These are phyloP conservation scores for Mariannaea elegans DNA, from an alignment of 2,329 filamentous ascomycete genomes.

Conservation along the genomic window DNA sequence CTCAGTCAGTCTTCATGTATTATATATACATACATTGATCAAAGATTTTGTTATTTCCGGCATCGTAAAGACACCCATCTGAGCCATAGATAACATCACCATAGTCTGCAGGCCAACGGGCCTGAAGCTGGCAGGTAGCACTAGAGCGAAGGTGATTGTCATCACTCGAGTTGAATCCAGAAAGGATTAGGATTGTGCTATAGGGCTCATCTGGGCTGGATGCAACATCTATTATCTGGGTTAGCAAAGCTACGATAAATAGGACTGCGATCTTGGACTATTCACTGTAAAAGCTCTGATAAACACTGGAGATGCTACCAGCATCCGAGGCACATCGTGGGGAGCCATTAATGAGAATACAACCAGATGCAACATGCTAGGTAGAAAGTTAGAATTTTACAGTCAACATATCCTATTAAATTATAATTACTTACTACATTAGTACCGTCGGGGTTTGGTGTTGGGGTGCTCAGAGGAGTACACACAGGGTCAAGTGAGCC, in stretches of 20 bases:
- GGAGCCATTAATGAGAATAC: conserved; percentile 15
- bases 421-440: conserved; percentile 16
- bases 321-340: too few relatives aligned
- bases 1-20: too few relatives aligned
- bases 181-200: conserved; percentile 17
- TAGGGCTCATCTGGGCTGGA: neutral
- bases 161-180: conserved; percentile 15
- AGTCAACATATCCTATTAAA: neutral
- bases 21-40: too few relatives aligned
- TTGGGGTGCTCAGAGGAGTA: neutral
- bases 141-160: conserved; percentile 6
- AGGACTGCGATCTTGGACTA: too few relatives aligned
- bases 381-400: neutral
- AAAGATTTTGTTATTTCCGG: too few relatives aligned
- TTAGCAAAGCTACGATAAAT: too few relatives aligned
- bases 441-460: conserved; percentile 22
- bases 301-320: too few relatives aligned
- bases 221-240: too few relatives aligned
- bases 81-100: conserved; percentile 18
- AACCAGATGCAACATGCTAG: conserved; percentile 21
- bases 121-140: conserved; percentile 17
- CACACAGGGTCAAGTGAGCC: too few relatives aligned
- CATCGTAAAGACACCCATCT: conserved; percentile 22
- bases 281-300: too few relatives aligned
- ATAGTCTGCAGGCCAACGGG: conserved; percentile 22